Conservation (phyloP, 2,329 filamentous ascomycete species). For the Cytospora leucostoma region DNA sequence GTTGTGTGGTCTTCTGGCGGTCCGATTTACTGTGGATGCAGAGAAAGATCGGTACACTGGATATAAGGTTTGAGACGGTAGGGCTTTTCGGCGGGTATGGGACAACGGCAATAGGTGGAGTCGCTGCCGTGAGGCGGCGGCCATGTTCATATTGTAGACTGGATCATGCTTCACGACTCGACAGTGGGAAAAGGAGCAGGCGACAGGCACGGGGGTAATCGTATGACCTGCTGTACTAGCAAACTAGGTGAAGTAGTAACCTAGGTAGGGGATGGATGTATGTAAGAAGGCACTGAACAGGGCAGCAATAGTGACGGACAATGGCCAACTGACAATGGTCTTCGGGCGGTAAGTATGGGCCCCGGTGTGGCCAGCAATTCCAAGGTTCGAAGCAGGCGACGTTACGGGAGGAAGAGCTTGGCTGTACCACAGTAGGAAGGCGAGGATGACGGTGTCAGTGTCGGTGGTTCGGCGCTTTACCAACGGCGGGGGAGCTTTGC, state of each 20-base stretch:
- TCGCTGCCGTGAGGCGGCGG: constrained; percentile 27
- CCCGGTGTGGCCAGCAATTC: background rate
- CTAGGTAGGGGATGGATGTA: background rate
- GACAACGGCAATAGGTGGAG: constrained; percentile 27
- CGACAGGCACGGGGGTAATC: background rate
- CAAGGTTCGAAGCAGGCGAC: background rate
- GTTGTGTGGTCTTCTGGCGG: constrained; percentile 46
- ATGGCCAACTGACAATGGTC: too few relatives aligned
- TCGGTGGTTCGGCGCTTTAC: background rate
- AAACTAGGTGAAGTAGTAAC: background rate
- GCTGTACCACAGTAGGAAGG: background rate
- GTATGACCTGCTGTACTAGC: background rate
- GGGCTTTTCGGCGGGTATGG: constrained; percentile 19
- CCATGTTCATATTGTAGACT: constrained; percentile 20
- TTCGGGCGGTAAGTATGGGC: background rate
- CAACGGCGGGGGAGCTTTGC: background rate
- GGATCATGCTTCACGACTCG: constrained; percentile 20
- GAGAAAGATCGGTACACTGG: constrained; percentile 32
- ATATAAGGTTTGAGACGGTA: background rate
- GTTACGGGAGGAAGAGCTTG: background rate
- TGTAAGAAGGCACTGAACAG: background rate
- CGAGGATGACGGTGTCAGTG: background rate
- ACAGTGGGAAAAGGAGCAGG: background rate
- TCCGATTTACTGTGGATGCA: constrained; percentile 33
- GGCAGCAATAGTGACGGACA: too few relatives aligned